A percentile compares a stretch with the other conserved stretches of the same genome.
Conservation (phyloP, 2,329 filamentous ascomycete genomes). For the Cylindrodendrum hubeiense region DNA sequence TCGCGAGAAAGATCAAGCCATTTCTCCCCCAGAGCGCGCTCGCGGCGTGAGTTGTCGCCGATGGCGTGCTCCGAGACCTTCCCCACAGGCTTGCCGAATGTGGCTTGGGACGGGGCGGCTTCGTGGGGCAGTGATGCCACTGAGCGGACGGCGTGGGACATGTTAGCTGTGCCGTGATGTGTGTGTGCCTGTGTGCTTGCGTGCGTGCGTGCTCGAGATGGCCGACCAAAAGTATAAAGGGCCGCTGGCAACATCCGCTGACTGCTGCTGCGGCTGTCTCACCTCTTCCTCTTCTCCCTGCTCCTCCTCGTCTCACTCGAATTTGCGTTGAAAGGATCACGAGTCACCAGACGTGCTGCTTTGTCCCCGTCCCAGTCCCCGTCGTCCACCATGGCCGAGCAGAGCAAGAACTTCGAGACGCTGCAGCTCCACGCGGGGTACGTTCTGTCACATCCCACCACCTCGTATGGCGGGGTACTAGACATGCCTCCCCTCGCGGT, state of each 20-base stretch:
- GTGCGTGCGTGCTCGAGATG: background rate
- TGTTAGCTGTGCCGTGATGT: background rate
- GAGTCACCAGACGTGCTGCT: background rate
- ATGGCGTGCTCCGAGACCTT: conserved; percentile 30
- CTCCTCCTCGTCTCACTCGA: conserved; percentile 41
- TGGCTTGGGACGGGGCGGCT: conserved; percentile 16
- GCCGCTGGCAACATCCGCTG: conserved; percentile 25
- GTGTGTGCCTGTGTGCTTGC: background rate
- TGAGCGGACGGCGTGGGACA: background rate
- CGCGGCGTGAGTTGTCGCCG: conserved; percentile 19
- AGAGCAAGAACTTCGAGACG: conserved; percentile 80
- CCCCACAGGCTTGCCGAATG: conserved; percentile 23
- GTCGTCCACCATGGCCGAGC: conserved; percentile 52
- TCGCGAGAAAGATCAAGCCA: conserved; percentile 23
- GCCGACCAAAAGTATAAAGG: conserved; percentile 40
- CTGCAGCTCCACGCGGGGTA: conserved; percentile 89
- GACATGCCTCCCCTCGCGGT: background rate
- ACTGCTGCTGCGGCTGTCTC: background rate
- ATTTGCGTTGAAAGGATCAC: background rate
- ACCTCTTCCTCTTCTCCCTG: conserved; percentile 6
- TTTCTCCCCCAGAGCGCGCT: conserved; percentile 16
- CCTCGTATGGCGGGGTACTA: conserved; percentile 33
- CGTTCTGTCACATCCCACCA: conserved; percentile 39
- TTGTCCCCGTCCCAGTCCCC: background rate
- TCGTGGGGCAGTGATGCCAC: conserved; percentile 14